Base-by-base conservation (phyloP, 2,329 filamentous ascomycete species). In the Venturia carpophila region DNA sequence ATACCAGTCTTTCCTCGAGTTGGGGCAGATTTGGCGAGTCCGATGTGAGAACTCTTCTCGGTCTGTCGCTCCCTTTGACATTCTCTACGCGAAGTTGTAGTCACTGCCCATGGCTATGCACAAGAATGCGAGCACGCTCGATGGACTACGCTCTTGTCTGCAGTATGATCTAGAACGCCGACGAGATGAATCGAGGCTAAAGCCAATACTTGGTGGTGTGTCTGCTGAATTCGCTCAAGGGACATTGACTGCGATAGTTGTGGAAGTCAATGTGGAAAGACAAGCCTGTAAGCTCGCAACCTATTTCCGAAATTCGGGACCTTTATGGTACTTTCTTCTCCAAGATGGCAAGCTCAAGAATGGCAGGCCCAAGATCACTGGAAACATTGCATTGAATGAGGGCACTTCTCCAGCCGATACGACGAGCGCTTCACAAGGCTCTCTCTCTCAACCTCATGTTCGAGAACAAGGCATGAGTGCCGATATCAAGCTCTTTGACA, bases 361-460 rank as follows among this genome's bases (percentile, higher is more conserved):
- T n/a, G n/a, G n/a, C n/a, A n/a, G 30, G 30, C 6, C 30, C 30
- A 34, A 34, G 30, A 34, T 34, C 30, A 34, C 30, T 6, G 30
- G 3, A 6, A 34, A 34, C 30, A 34, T 34, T 6, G 30, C 30
- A 34, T 34, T 34, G 30, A 34, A 6, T 34, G 30, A 6, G 6
- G 3, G 30, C 3, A 34, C 30, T 34, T 91, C 34, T 85, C 83
- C 2, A 89, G 89, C 0, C 91, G 89, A 34, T 34, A 34, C 6
- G 3, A 3, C 3, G 30, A 34, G 30, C 30, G 87, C 84, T 5
- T 78, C 92, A 6, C 89, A 92, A 70, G 88, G 88, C 1, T 92
- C 92, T 71, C 1, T 92, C 92, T 71, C 79, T 92, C 3, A 87
- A 91, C 62, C 79, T 92, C 13, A 79, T 91, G 15, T 92, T 90